Percentiles rank a stretch among this genome's conserved stretches.
These are phyloP conservation scores for Cladosporium sphaerospermum DNA, from an alignment of 2,329 filamentous ascomycete genomes.

Conservation along the genomic window DNA sequence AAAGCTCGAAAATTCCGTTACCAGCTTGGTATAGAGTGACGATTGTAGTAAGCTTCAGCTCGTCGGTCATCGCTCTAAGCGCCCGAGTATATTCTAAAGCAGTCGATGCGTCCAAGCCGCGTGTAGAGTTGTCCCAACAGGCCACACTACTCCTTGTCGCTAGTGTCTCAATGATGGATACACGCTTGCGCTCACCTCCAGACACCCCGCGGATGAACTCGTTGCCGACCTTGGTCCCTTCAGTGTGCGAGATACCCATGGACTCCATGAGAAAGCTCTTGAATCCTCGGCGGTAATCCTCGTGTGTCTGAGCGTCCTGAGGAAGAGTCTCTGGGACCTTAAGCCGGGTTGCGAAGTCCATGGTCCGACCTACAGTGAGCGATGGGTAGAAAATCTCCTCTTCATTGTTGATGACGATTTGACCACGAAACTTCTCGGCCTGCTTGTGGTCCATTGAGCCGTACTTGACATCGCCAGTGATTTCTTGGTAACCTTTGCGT, in stretches of 20 bases:
- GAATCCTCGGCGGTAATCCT: conserved; percentile 43
- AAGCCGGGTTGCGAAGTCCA: conserved; percentile 50
- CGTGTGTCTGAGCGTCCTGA: conserved; percentile 29
- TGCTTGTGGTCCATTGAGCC: conserved; percentile 41
- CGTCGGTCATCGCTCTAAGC: conserved; percentile 58
- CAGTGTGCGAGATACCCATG: conserved; percentile 74
- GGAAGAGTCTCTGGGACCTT: conserved; percentile 42
- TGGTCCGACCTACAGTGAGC: conserved; percentile 51
- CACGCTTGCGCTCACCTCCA: conserved; percentile 58
- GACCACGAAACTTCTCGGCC: conserved; percentile 39
- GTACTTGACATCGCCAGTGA: conserved; percentile 55
- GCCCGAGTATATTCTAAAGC: conserved; percentile 50
- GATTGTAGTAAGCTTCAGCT: conserved; percentile 53
- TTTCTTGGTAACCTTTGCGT: conserved; percentile 35
- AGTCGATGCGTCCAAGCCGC: conserved; percentile 60
- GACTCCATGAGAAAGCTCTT: conserved; percentile 53
- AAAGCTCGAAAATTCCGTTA: conserved; percentile 62
- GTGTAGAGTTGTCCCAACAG: conserved; percentile 63
- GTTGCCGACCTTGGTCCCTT: conserved; percentile 76
- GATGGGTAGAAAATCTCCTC: conserved; percentile 50
- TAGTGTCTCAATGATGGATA: conserved; percentile 61
- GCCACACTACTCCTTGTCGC: conserved; percentile 53
- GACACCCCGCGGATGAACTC: conserved; percentile 69
- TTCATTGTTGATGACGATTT: conserved; percentile 42
- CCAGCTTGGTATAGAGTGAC: conserved; percentile 65